Evolutionary conservation across 2,329 filamentous ascomycete species (phyloP), one percentile per base, ranked within the genome.

Genomic region (Karstenula rhodostoma): DNA sequence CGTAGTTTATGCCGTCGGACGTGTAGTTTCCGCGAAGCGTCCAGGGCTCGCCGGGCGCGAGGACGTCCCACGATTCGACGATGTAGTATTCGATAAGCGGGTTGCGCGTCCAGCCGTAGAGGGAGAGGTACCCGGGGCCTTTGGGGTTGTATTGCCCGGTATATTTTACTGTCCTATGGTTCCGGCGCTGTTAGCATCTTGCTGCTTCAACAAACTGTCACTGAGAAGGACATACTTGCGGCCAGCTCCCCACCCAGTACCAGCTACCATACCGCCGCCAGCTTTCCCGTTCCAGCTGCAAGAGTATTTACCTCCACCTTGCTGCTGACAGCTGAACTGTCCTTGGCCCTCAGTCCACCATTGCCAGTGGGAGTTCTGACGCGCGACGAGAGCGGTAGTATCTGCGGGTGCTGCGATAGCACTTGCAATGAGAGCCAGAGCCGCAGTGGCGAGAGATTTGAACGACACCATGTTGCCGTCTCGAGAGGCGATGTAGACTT

Each of bases 91-190:
- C 85, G 67, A 86, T 77, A 25, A 85, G 75, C 0, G 83, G 83
- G 67, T 78, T 79, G 8, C 70, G 76, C 4, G 81, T 84, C 84
- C 85, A 87, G 35, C 85, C 85, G 66, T 87, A 87, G 27, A 87
- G 69, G 15, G 84, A 69, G 19, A 87, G 81, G 66, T 86, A 86
- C 15, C 66, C 62, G 4, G 64, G 64, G 22, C 69, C 70, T n/a
- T 54, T 67, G 57, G 74, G 66, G 10, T 56, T 59, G 67, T 76
- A 76, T 2, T 42, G 53, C 13, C 68, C 72, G 15, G 43, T 57
- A 64, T 75, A 77, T 27, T 60, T 66, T 1, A 72, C 64, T 2
- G 65, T 62, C 50, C 69, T 70, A 46, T 46, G 23, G 22, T 33
- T 3, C 10, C 37, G 25, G 5, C 3, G 48, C 37, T 54, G 44